Evolutionary conservation across 176 grass and related monocot genomes (phyloP), one percentile per base, ranked within the genome.

Genomic region (Alloteropsis semialata): DNA sequence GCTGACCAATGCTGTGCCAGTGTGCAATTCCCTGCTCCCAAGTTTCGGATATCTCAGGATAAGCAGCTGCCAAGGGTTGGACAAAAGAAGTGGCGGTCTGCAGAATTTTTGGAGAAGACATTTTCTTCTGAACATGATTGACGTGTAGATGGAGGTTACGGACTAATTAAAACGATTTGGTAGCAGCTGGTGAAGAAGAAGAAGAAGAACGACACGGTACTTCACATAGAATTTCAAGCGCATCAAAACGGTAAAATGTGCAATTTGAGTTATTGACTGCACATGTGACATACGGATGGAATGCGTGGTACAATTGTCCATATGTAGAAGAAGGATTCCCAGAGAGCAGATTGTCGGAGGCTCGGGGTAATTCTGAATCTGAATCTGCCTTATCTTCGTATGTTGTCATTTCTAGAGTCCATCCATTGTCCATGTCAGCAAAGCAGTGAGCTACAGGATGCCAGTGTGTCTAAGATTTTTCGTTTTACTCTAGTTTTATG

Each of bases 1-100:
- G 45, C 83, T 72, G 65, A 71, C 88, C 88, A 90, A 90, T 86
- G 72, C 44, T 81, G 59, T 72, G 78, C 72, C 46, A 65, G 60
- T 32, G n/a, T 41, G 65, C 88, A 65, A 58, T 64, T 57, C 56
- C 29, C 55, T 39, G 56, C 45, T 71, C 62, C 36, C 43, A 37
- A 65, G 78, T 57, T 77, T 65, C 39, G 72, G 78, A 90, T 90
- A 77, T 86, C 37, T 71, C 34, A 19, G 63, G 82, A 77, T 55
- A 76, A 56, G 45, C 28, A 74, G 48, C 60, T 14, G 32, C 3
- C 32, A 36, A 34, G 1, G 27, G 9, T 50, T 24, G 29, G 27
- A 50, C 27, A 17, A 68, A 8, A 67, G 2, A 59, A 42, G 13
- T 0, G 19, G 9, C 39, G 14, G 32, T 19, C 57, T 65, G 29